Conservation (phyloP, 176 grass and related monocot species). For the Juncus inflexus region DNA sequence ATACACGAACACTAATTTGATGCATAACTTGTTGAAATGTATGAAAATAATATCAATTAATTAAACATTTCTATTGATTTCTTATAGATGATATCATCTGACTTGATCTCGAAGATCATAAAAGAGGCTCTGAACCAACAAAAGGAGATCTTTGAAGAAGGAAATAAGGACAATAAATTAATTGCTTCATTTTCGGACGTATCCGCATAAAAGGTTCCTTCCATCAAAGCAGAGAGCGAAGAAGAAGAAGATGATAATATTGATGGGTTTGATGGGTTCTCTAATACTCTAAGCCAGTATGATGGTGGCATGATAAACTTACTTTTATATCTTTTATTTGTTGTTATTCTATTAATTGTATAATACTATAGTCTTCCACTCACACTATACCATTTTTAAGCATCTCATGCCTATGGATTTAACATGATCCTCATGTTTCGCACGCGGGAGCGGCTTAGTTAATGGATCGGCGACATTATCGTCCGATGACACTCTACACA, state of each 20-base stretch:
- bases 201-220: conserved; percentile 25
- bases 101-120: conserved; percentile 73
- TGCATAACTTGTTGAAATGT: too few relatives aligned
- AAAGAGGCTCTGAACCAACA: conserved; percentile 77
- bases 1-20: too few relatives aligned
- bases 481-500: too few relatives aligned
- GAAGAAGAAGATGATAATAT: conserved; percentile 42
- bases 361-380: too few relatives aligned
- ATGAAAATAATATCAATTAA: too few relatives aligned
- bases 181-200: conserved; percentile 18
- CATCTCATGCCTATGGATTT: too few relatives aligned
- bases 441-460: too few relatives aligned
- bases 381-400: too few relatives aligned
- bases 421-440: too few relatives aligned
- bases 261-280: conserved; percentile 72
- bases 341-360: too few relatives aligned
- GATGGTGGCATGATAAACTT: conserved; percentile 48
- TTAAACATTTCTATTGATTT: too few relatives aligned
- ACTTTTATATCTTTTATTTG: neutral
- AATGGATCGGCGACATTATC: too few relatives aligned
- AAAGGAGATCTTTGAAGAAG: conserved; percentile 56
- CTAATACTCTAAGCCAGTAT: conserved; percentile 59
- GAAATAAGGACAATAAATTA: conserved; percentile 3
- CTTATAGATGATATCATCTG: conserved; percentile 44
- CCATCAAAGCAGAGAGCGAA: conserved; percentile 15